phyloP scores from a whole-genome alignment of 768 basidiomycete genomes.

The Punctularia strigosozonata region DNA sequence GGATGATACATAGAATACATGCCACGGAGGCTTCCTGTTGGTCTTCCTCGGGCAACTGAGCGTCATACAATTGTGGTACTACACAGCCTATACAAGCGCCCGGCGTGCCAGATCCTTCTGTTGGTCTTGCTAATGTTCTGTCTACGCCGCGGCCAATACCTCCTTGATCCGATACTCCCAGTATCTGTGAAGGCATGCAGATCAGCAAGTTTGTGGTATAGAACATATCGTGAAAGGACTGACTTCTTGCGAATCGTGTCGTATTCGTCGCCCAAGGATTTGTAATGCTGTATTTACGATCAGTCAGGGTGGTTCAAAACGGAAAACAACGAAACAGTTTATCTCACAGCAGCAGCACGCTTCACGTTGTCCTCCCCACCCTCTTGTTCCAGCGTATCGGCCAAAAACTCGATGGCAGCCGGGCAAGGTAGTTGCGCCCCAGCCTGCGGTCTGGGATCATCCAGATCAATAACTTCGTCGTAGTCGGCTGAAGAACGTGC shows the following conservation, averaged over 20 bases:
- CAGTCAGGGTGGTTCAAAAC: background rate
- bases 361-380: constrained; percentile 34
- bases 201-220: constrained; percentile 9
- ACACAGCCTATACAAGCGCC: too few species aligned
- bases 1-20: too few species aligned
- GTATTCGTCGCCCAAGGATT: constrained; percentile 50
- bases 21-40: too few species aligned
- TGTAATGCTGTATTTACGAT: constrained; percentile 45
- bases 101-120: too few species aligned
- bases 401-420: constrained; percentile 77
- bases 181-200: constrained; percentile 33
- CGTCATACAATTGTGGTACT: too few species aligned
- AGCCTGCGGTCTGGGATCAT: constrained; percentile 56
- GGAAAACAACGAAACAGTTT: background rate
- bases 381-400: constrained; percentile 54
- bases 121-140: too few species aligned
- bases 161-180: constrained; percentile 67
- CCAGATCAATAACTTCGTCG: constrained; percentile 53
- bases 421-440: constrained; percentile 66
- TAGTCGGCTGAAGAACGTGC: constrained; percentile 16
- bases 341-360: constrained; percentile 22
- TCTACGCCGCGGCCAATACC: constrained; percentile 14
- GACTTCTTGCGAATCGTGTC: constrained; percentile 74
- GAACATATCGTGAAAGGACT: constrained; percentile 10
- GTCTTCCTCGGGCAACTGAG: too few species aligned